Evolutionary conservation across 2,329 filamentous ascomycete species (phyloP).

Genomic region (Arthrobotrys iridis): DNA sequence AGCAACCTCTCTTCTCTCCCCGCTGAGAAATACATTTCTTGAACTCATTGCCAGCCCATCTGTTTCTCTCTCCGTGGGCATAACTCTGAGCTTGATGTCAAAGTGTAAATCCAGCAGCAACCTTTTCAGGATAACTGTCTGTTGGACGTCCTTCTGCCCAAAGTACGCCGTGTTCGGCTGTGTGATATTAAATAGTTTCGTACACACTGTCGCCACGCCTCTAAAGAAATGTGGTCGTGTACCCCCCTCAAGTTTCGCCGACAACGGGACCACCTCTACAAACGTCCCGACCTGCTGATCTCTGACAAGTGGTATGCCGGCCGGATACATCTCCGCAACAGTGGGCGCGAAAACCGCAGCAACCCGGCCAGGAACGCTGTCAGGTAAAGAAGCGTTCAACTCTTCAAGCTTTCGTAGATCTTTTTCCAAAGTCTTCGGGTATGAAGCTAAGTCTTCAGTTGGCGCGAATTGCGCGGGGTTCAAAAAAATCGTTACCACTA

Average conservation of each 20-base stretch:
- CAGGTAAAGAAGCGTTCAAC: slow-evolving; percentile 75
- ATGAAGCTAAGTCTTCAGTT: slow-evolving; percentile 85
- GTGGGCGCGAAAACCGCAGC: slow-evolving; percentile 86
- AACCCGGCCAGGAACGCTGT: slow-evolving; percentile 72
- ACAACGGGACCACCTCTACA: slow-evolving; percentile 87
- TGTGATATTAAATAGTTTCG: slow-evolving; percentile 89
- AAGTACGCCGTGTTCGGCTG: slow-evolving; percentile 85
- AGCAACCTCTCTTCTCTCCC: slow-evolving; percentile 75
- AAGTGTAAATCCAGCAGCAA: slow-evolving; percentile 90
- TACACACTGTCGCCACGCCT: slow-evolving; percentile 94
- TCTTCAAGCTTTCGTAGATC: slow-evolving; percentile 75
- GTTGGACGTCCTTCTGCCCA: slow-evolving; percentile 97
- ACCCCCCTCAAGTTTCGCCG: slow-evolving; percentile 81
- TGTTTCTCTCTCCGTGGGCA: slow-evolving; percentile 76
- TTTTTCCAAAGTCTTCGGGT: slow-evolving; percentile 86
- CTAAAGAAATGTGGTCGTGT: slow-evolving; percentile 94
- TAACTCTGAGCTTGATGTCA: slow-evolving; percentile 77
- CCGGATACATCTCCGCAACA: slow-evolving; percentile 87
- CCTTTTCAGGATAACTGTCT: slow-evolving; percentile 86
- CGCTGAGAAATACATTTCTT: slow-evolving; percentile 89
- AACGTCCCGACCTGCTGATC: slow-evolving; percentile 84
- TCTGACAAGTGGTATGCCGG: slow-evolving; percentile 68
- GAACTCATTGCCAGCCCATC: slow-evolving; percentile 93
- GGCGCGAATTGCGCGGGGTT: slow-evolving; percentile 96
- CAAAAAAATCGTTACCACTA: slow-evolving; percentile 92